A percentile compares a stretch with the other conserved stretches of the same genome.
These are phyloP conservation scores for Penicillium brevicompactum DNA, from an alignment of 2,329 filamentous ascomycete genomes.

Conservation along the genomic window DNA sequence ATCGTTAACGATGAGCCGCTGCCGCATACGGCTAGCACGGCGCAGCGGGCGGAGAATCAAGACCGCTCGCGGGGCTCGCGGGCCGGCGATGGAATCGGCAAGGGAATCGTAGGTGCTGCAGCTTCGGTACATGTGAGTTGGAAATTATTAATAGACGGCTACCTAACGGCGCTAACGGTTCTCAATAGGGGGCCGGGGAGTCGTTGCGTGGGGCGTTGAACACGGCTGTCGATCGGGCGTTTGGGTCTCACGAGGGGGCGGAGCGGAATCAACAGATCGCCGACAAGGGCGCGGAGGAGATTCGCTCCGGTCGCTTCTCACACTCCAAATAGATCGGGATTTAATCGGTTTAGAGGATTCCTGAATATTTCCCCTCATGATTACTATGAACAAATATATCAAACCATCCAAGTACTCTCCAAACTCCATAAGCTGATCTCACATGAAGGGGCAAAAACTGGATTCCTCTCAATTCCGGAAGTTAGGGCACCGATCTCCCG, in stretches of 20 bases:
- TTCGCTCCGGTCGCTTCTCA: slow-evolving; percentile 32
- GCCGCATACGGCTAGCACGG: slow-evolving; percentile 20
- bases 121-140: slow-evolving; percentile 42
- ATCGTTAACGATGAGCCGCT: slow-evolving; percentile 17
- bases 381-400: too few species aligned
- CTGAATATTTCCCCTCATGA: too few species aligned
- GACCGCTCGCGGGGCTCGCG: slow-evolving; percentile 10
- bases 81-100: slow-evolving; percentile 25
- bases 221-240: slow-evolving; percentile 42
- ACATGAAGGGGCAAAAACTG: neutral
- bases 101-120: slow-evolving; percentile 28
- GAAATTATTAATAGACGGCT: too few species aligned
- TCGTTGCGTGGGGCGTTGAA: slow-evolving; percentile 41
- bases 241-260: slow-evolving; percentile 39
- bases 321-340: neutral
- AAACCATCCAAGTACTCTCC: too few species aligned
- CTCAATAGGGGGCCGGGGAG: slow-evolving; percentile 42
- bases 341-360: neutral
- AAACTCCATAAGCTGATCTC: too few species aligned
- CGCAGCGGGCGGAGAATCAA: slow-evolving; percentile 14
- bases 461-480: neutral
- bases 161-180: neutral
- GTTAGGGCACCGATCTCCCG: slow-evolving; percentile 15
- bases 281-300: slow-evolving; percentile 37
- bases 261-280: slow-evolving; percentile 41